Evolutionary conservation across 2,329 filamentous ascomycete genomes (phyloP), one percentile per base, ranked within the genome.

Genomic region (Trichoderma polysporum): DNA sequence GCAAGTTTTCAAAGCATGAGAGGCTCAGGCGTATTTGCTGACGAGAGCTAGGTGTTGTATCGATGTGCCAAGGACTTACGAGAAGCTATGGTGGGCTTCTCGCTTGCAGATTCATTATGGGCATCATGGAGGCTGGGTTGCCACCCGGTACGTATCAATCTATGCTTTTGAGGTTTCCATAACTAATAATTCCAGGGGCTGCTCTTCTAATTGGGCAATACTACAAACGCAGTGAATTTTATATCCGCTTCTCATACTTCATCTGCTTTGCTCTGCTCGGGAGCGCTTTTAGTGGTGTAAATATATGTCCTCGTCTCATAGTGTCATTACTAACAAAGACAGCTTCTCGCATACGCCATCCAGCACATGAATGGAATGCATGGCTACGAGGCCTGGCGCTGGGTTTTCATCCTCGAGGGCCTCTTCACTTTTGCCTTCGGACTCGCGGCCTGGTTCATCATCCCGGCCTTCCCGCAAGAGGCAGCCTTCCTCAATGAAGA

Each of bases 351-450:
- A 2, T 88, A 84, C 63, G 84, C 80, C 5, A 69, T 82, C 9
- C 67, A 77, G 15, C 74, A 80, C 59, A 84, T 85, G 80, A 78
- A 84, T 64, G 80, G 81, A 0, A 71, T 82, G 13, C 77, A 74
- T 1, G 81, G 81, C 2, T 75, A 79, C 25, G 75, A 77, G 2
- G 80, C 82, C 3, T 85, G 84, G 83, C 74, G 81, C 68, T 85
- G 77, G 81, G 77, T 85, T 0, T 83, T 81, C 65, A 82, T 84
- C 27, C 81, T 85, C 31, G 83, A 85, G 69, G 83, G 83, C 4
- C 35, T 58, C 25, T 58, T 58, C 6, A 58, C 54, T 12, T 13
- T 58, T 58, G 35, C 25, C 10, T 58, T 58, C 4, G 54, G 35
- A 29, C 9, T 45, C 17, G 54, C 54, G 12, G 35, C 54, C 13